Evolutionary conservation across 176 grass and related monocot species (phyloP).

Genomic region (Oryza meyeriana): DNA sequence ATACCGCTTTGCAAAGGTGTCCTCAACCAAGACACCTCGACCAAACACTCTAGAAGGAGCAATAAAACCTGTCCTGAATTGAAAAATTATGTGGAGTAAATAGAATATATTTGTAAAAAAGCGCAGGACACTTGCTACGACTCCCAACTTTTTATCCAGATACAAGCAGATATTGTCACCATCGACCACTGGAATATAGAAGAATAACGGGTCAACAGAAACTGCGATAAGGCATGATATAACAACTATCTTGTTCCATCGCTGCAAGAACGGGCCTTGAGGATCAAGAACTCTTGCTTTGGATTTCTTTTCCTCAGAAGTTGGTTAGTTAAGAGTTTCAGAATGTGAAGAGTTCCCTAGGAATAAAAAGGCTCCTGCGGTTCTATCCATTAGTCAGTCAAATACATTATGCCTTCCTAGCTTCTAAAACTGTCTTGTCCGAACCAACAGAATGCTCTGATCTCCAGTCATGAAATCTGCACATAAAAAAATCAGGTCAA

Average conservation of each 20-base stretch:
- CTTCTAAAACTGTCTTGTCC: conserved; percentile 49
- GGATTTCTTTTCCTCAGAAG: conserved; percentile 34
- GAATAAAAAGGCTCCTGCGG: conserved; percentile 63
- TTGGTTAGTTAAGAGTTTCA: conserved; percentile 53
- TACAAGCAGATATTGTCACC: conserved; percentile 48
- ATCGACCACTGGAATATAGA: conserved; percentile 79
- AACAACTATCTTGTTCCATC: conserved; percentile 98
- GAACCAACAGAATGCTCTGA: conserved; percentile 68
- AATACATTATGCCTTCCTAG: conserved; percentile 40
- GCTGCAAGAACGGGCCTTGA: conserved; percentile 87
- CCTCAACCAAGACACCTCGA: conserved; percentile 70
- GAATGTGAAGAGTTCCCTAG: conserved; percentile 47
- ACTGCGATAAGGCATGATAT: conserved; percentile 84
- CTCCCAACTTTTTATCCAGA: conserved; percentile 74
- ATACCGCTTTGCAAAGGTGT: conserved; percentile 68
- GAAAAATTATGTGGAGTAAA: conserved; percentile 86
- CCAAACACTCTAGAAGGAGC: conserved; percentile 95
- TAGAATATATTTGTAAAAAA: conserved; percentile 96
- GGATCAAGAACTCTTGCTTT: conserved; percentile 77
- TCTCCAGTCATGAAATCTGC: conserved; percentile 82
- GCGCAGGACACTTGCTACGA: conserved; percentile 67
- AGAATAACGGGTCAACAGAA: conserved; percentile 89
- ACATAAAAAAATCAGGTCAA: conserved; percentile 11
- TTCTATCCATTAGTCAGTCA: conserved; percentile 42
- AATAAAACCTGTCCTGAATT: conserved; percentile 91